Base-by-base conservation (phyloP, 1,284 basidiomycete species). In the Apiotrichum montevideense region DNA sequence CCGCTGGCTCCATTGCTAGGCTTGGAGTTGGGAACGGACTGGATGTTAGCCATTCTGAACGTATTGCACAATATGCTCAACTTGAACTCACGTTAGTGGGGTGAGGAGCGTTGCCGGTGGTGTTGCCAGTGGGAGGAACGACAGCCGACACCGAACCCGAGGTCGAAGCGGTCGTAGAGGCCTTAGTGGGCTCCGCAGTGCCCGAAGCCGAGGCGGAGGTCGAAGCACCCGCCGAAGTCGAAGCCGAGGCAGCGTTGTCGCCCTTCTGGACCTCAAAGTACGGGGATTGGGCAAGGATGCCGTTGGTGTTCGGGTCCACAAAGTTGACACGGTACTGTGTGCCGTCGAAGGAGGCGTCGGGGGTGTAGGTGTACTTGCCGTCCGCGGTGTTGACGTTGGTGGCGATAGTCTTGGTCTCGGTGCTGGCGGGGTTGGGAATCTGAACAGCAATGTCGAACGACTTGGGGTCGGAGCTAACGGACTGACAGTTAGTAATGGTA, bases 371-470 rank as follows among this genome's bases (percentile, higher is more conserved):
- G 67, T 70, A 73, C 13, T 61, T 60, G 34, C 58, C 55, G 35
- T 57, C 58, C 21, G 68, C 67, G 39, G 68, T 68, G 44, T 64
- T 10, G 57, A 73, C 66, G 49, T 61, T 54, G 41, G 41, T 45
- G 40, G 63, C 64, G 47, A 73, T 59, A 49, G 58, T 54, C 46
- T 55, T 89, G 43, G 64, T 57, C 29, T 59, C 46, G 62, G 65
- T 61, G 46, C 66, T 61, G 4, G 57, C 56, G 34, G 60, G 43
- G 46, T 51, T 35, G 37, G 69, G 68, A 55, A 51, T 56, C 51
- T 67, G 63, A 57, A 72, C 55, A 48, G 63, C 57, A 51, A 75
- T 66, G 46, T 62, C 66, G 58, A 73, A 68, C 32, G 32, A 21
- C 8, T 54, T 14, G 45, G 48, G 42, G 50, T 53, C 48, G 43